Percentiles rank a stretch among this genome's conserved stretches.
Conservation (phyloP, 148 eudicot species). For the Silene latifolia region DNA sequence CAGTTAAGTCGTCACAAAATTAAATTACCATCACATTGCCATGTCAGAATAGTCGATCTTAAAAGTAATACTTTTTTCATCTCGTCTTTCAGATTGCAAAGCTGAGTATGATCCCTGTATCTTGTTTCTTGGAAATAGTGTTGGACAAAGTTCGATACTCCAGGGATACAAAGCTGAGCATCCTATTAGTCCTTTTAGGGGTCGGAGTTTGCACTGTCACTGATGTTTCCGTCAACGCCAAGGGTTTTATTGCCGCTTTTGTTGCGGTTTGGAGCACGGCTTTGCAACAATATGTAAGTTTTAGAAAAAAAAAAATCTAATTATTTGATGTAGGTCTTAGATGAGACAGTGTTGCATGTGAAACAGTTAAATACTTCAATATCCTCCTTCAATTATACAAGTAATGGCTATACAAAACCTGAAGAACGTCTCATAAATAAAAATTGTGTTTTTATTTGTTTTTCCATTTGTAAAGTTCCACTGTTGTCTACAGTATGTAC, state of each 20-base stretch:
- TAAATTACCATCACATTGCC: background rate
- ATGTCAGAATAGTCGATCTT: background rate
- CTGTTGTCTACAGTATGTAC: constrained; percentile 34
- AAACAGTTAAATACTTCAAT: no score
- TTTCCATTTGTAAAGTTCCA: background rate
- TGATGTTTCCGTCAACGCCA: constrained; percentile 59
- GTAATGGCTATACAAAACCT: no score
- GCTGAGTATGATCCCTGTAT: constrained; percentile 68
- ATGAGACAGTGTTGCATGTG: no score
- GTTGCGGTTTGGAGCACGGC: constrained; percentile 71
- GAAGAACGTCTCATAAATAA: no score
- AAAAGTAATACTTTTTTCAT: background rate
- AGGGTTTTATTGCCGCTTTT: constrained; percentile 59
- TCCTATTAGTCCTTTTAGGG: constrained; percentile 49
- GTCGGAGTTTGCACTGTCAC: constrained; percentile 73
- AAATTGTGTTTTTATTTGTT: no score
- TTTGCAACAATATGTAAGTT: constrained; percentile 62
- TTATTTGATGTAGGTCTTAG: no score
- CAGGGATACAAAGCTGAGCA: constrained; percentile 65
- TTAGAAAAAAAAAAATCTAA: background rate
- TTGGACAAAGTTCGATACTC: constrained; percentile 56
- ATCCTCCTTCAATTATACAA: no score
- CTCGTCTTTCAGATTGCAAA: constrained; percentile 54
- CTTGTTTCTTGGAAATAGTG: constrained; percentile 56
- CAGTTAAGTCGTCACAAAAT: constrained; percentile 2